phyloP scores from a whole-genome alignment of 2,329 filamentous ascomycete genomes.

The Calonectria hawksworthii region DNA sequence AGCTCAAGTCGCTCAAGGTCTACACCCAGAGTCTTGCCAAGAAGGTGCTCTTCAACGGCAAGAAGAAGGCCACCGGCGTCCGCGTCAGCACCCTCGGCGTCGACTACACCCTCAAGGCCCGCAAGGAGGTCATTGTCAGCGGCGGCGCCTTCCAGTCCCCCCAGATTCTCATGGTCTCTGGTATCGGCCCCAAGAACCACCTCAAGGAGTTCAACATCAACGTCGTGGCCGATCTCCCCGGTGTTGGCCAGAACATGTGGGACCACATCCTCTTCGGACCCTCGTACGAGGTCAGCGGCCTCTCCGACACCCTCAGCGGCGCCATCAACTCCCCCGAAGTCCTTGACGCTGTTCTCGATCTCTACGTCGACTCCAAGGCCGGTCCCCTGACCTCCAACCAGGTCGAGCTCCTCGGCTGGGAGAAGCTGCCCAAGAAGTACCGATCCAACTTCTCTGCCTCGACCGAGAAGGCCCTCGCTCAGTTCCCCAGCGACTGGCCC shows the following conservation, averaged over 20 bases:
- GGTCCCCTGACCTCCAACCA: constrained; percentile 42
- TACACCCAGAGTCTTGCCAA: constrained; percentile 59
- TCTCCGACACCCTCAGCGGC: constrained; percentile 40
- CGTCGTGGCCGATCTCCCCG: constrained; percentile 32
- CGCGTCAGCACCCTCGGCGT: constrained; percentile 32
- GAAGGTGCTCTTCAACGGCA: constrained; percentile 58
- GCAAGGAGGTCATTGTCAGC: constrained; percentile 36
- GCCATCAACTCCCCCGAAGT: constrained; percentile 34
- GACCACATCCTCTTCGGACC: constrained; percentile 39
- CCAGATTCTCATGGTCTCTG: constrained; percentile 40
- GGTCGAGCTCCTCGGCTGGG: constrained; percentile 43
- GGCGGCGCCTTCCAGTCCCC: constrained; percentile 38
- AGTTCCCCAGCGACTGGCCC: constrained; percentile 37
- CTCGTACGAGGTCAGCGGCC: constrained; percentile 36
- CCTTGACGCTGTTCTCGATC: constrained; percentile 31
- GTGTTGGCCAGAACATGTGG: constrained; percentile 40
- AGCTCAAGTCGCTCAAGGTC: constrained; percentile 53
- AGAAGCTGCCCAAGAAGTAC: constrained; percentile 42
- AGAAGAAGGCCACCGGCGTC: constrained; percentile 58
- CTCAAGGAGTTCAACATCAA: constrained; percentile 31
- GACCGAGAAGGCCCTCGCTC: constrained; percentile 22
- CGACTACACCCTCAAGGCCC: constrained; percentile 35
- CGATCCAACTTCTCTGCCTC: constrained; percentile 32
- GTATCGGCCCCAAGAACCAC: constrained; percentile 32
- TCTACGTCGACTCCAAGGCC: constrained; percentile 30